Conservation (phyloP, 1,284 basidiomycete genomes). For the Tilletia setariae region DNA sequence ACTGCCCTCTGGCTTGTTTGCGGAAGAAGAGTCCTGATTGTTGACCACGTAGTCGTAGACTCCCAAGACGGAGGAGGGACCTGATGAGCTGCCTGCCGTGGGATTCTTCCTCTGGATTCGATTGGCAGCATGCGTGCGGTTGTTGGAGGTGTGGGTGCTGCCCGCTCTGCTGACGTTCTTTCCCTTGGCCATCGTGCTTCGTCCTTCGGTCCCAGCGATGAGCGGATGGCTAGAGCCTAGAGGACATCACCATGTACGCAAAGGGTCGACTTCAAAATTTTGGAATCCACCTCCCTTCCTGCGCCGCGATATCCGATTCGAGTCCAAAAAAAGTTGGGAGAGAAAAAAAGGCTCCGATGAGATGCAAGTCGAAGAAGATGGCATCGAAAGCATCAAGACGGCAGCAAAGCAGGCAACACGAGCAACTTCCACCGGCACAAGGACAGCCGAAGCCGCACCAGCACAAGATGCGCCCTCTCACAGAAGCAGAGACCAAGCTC, state of each 20-base stretch:
- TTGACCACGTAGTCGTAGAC: slow-evolving; percentile 9
- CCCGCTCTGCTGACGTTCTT: background rate
- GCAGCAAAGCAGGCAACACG: background rate
- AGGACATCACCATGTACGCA: no score
- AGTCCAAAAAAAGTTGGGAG: background rate
- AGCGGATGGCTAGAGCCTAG: no score
- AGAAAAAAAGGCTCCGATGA: background rate
- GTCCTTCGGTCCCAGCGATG: no score
- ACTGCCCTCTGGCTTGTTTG: background rate
- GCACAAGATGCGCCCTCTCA: slow-evolving; percentile 51
- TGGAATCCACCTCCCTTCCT: no score
- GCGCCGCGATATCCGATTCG: no score
- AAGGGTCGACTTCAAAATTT: no score
- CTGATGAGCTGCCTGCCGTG: background rate
- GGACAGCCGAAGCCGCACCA: background rate
- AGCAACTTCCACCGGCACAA: background rate
- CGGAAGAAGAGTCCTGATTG: background rate
- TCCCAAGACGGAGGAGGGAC: background rate
- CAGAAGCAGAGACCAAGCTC: slow-evolving; percentile 57
- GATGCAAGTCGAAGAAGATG: background rate
- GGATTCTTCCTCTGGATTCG: background rate
- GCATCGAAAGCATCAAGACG: background rate
- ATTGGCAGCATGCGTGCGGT: background rate
- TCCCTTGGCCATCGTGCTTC: no score
- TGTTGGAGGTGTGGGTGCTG: background rate